Evolutionary conservation across 1,284 basidiomycete genomes (phyloP).

Genomic region (Ganoderma resinaceum): DNA sequence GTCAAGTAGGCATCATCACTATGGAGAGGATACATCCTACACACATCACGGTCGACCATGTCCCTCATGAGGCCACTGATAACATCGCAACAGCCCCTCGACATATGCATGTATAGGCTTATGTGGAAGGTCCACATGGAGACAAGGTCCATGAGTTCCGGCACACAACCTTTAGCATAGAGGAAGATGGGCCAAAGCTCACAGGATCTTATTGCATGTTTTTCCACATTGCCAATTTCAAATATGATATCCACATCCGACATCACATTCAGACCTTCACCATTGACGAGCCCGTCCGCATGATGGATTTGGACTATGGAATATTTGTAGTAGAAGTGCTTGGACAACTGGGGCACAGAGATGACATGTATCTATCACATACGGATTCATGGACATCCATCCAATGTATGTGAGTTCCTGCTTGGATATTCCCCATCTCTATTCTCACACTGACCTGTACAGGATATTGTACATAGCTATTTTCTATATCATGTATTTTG

Average conservation of each 20-base stretch:
- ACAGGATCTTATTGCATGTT: neutral
- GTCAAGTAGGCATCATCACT: neutral
- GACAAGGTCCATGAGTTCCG: neutral
- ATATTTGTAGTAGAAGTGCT: neutral
- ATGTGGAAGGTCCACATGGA: neutral
- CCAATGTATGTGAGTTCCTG: no score
- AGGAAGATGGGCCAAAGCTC: neutral
- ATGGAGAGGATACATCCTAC: neutral
- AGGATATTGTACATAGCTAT: no score
- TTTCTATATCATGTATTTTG: no score
- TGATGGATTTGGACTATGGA: neutral
- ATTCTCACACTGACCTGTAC: no score
- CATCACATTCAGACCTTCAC: neutral
- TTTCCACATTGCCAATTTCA: neutral
- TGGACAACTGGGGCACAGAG: neutral
- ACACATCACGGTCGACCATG: neutral
- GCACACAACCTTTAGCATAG: neutral
- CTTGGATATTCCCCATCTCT: no score
- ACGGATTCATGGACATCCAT: neutral
- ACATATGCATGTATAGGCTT: neutral
- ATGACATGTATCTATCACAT: neutral
- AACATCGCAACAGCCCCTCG: neutral
- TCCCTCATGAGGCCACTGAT: neutral
- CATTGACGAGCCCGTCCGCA: neutral
- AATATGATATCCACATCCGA: neutral